Conservation (phyloP, 768 basidiomycete species). For the Leucogyrophana mollusca region DNA sequence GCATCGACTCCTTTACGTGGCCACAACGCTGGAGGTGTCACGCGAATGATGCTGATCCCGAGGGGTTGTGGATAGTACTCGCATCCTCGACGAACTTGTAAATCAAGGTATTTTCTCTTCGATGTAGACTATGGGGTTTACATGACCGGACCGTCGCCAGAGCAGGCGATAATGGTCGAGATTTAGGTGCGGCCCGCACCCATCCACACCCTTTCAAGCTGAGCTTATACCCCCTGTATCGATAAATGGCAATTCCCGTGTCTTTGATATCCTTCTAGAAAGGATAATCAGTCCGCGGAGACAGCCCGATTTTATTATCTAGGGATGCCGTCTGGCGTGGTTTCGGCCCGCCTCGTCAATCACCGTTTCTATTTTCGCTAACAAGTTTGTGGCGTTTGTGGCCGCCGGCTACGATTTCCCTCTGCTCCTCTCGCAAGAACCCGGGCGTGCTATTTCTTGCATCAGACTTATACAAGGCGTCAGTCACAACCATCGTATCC, state of each 20-base stretch:
- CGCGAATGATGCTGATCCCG: background rate
- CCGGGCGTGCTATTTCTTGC: background rate
- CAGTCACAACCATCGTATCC: background rate
- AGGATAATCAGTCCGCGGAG: constrained; percentile 3
- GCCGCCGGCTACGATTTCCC: background rate
- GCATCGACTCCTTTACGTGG: background rate
- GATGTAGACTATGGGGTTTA: no score
- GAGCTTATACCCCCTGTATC: no score
- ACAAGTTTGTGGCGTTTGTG: background rate
- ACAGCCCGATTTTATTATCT: background rate
- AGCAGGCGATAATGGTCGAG: no score
- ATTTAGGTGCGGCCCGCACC: no score
- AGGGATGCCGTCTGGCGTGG: background rate
- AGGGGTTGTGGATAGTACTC: background rate
- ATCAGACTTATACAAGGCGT: background rate
- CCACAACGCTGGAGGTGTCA: background rate
- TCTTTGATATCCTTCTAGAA: constrained; percentile 1
- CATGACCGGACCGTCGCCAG: no score
- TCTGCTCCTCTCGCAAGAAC: background rate
- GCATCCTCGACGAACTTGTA: no score
- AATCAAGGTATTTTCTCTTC: no score
- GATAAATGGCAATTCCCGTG: constrained; percentile 1
- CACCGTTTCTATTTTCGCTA: background rate
- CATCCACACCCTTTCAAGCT: no score
- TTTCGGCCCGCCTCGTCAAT: constrained; percentile 4